Evolutionary conservation across 2,329 filamentous ascomycete species (phyloP).

Genomic region (Emergomyces pasteurianus): DNA sequence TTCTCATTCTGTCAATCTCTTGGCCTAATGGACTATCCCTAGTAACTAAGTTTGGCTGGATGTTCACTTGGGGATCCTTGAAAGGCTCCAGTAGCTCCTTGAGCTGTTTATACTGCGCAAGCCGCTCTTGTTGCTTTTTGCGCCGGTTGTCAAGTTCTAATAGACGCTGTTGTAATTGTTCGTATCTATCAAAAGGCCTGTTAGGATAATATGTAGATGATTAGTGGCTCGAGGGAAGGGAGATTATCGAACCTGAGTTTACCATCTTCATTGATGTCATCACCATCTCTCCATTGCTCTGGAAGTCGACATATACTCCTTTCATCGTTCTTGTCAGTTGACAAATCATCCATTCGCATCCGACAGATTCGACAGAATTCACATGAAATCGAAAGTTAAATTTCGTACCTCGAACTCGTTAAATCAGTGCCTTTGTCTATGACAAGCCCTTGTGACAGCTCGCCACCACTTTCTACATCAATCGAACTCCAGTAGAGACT

Average conservation of each 20-base stretch:
- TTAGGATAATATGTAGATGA: neutral
- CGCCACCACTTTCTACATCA: constrained; percentile 21
- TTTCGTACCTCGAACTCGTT: constrained; percentile 25
- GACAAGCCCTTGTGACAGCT: constrained; percentile 15
- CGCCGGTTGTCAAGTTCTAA: constrained; percentile 34
- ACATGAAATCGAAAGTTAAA: neutral
- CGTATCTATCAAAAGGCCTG: constrained; percentile 20
- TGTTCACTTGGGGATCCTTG: constrained; percentile 35
- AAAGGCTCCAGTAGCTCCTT: constrained; percentile 39
- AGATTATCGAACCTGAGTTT: constrained; percentile 20
- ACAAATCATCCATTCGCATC: neutral
- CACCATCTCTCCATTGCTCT: constrained; percentile 22
- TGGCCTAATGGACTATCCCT: constrained; percentile 38
- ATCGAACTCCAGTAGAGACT: constrained; percentile 43
- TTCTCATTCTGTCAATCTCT: constrained; percentile 40
- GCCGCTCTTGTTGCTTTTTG: constrained; percentile 33
- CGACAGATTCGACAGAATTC: neutral
- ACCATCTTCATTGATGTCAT: constrained; percentile 20
- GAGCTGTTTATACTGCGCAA: constrained; percentile 37
- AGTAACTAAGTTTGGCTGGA: constrained; percentile 45
- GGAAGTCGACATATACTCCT: constrained; percentile 31
- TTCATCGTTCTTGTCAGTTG: constrained; percentile 6
- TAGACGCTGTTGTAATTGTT: constrained; percentile 32
- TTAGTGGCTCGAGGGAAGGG: constrained; percentile 2
- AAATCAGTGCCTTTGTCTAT: constrained; percentile 30